A percentile compares a stretch with the other conserved stretches of the same genome.
These are phyloP conservation scores for Rhodotorula sp. DNA, from an alignment of 1,284 basidiomycete genomes.

Conservation along the genomic window DNA sequence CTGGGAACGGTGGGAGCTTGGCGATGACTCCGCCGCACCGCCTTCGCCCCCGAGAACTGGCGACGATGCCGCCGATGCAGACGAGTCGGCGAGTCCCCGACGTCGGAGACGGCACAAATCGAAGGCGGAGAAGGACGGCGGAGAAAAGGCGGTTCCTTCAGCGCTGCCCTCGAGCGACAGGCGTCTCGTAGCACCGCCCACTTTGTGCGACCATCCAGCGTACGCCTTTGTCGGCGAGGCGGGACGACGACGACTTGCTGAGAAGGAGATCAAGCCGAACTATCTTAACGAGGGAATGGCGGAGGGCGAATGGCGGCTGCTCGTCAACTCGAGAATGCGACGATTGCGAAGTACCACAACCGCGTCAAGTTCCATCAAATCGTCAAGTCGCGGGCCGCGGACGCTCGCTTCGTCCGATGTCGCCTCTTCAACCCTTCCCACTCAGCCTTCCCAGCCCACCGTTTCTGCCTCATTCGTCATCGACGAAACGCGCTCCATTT, in stretches of 20 bases:
- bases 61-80: too few species aligned
- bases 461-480: neutral
- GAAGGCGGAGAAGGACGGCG: neutral
- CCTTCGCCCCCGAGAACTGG: neutral
- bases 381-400: neutral
- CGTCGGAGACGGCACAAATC: neutral
- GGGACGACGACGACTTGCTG: neutral
- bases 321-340: slow-evolving; percentile 13
- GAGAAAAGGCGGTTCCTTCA: neutral
- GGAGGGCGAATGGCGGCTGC: neutral
- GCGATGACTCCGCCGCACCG: slow-evolving; percentile 18
- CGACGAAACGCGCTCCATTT: neutral
- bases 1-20: slow-evolving; percentile 37
- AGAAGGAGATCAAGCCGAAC: neutral
- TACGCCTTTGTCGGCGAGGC: slow-evolving; percentile 10
- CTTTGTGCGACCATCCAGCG: slow-evolving; percentile 7
- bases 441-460: neutral
- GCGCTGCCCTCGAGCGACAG: neutral
- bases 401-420: neutral
- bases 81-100: too few species aligned
- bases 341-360: neutral
- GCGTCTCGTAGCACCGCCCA: neutral
- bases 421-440: neutral
- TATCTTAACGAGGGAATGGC: neutral
- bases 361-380: too few species aligned